Evolutionary conservation across 2,329 filamentous ascomycete species (phyloP).

Genomic region (Fusarium sp.): DNA sequence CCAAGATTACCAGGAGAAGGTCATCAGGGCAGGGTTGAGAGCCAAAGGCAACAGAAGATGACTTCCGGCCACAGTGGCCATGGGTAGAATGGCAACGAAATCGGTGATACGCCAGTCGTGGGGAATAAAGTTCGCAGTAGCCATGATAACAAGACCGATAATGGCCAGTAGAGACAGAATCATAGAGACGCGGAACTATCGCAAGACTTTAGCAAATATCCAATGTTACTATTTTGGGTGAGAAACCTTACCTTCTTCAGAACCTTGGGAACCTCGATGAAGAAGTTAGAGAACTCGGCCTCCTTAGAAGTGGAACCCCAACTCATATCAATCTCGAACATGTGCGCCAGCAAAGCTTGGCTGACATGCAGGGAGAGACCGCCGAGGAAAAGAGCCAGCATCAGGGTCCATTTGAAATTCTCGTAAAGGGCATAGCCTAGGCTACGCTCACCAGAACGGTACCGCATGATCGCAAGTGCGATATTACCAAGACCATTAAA

Average conservation of each 20-base stretch:
- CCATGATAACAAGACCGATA: constrained; percentile 72
- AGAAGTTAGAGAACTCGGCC: constrained; percentile 83
- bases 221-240: constrained; percentile 50
- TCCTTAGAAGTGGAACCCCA: constrained; percentile 91
- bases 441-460: constrained; percentile 73
- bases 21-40: constrained; percentile 84
- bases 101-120: constrained; percentile 74
- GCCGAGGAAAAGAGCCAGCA: constrained; percentile 84
- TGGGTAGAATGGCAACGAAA: constrained; percentile 81
- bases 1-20: constrained; percentile 73
- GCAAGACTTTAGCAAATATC: constrained; percentile 33
- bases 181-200: constrained; percentile 78
- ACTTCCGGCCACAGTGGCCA: constrained; percentile 76
- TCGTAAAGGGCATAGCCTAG: constrained; percentile 69
- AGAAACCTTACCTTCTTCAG: constrained; percentile 75
- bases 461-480: constrained; percentile 77
- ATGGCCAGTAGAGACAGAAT: constrained; percentile 70
- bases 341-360: constrained; percentile 82
- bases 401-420: constrained; percentile 79
- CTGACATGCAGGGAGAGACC: constrained; percentile 84
- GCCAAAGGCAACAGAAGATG: constrained; percentile 79
- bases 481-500: constrained; percentile 82
- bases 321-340: constrained; percentile 87
- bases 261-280: constrained; percentile 84
- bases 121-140: constrained; percentile 72